A percentile compares a stretch with the other conserved stretches of the same genome.
Evolutionary conservation across 2,329 filamentous ascomycete species (phyloP).

Genomic region (Pseudocercospora cruenta): DNA sequence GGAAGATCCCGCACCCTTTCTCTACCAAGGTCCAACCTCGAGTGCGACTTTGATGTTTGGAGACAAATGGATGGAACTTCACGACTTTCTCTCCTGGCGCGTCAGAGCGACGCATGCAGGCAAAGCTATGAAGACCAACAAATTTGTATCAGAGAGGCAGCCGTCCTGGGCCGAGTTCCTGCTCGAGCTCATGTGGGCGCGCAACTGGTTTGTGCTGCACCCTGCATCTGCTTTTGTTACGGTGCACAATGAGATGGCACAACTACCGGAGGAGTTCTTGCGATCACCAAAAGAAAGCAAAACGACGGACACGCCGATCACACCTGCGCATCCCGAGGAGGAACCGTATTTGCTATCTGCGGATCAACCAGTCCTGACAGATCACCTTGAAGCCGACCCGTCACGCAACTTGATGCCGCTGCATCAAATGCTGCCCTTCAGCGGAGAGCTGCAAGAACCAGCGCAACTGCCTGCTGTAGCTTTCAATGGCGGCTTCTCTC

Average conservation of each 20-base stretch:
- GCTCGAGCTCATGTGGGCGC: slow-evolving; percentile 72
- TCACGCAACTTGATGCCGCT: slow-evolving; percentile 44
- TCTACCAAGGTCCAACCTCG: slow-evolving; percentile 84
- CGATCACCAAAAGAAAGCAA: slow-evolving; percentile 9
- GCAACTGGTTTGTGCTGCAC: slow-evolving; percentile 80
- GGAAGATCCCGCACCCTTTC: slow-evolving; percentile 61
- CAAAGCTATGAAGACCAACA: slow-evolving; percentile 42
- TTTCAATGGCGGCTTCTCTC: slow-evolving; percentile 63
- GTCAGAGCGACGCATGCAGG: slow-evolving; percentile 34
- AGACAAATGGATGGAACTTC: slow-evolving; percentile 83
- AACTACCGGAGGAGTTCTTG: slow-evolving; percentile 68
- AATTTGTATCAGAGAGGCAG: slow-evolving; percentile 67
- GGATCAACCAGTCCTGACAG: slow-evolving; percentile 23
- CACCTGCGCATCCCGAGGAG: slow-evolving; percentile 15
- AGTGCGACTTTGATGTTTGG: slow-evolving; percentile 83
- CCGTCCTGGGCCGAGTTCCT: slow-evolving; percentile 80
- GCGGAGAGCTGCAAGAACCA: slow-evolving; percentile 53
- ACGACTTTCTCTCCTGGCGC: slow-evolving; percentile 74
- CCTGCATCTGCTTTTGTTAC: slow-evolving; percentile 70
- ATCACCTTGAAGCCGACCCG: slow-evolving; percentile 53
- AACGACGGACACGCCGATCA: slow-evolving; percentile 9
- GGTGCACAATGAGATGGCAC: slow-evolving; percentile 75
- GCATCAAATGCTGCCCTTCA: slow-evolving; percentile 53
- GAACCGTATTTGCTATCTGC: slow-evolving; percentile 44
- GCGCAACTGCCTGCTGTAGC: slow-evolving; percentile 61